Conservation (phyloP, 805 yeast genomes). For the Debaryomyces maramus region DNA sequence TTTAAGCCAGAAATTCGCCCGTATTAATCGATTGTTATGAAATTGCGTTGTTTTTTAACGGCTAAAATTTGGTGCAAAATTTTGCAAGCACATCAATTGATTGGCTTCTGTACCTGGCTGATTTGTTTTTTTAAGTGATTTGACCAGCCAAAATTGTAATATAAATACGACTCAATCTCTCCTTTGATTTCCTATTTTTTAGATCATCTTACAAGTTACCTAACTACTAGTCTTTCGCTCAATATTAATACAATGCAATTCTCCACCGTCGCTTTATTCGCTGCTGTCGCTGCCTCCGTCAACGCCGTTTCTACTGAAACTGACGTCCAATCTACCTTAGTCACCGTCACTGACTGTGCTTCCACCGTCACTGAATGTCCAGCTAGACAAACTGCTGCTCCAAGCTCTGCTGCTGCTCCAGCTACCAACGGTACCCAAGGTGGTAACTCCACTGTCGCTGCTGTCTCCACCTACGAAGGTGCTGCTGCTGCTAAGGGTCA, state of each 20-base stretch:
- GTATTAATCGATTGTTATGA: too few species aligned
- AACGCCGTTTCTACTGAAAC: constrained; percentile 30
- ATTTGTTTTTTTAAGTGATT: too few species aligned
- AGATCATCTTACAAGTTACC: constrained; percentile 5
- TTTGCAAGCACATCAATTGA: not conserved
- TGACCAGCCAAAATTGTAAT: not conserved
- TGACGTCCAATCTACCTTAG: constrained; percentile 34
- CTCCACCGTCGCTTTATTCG: constrained; percentile 37
- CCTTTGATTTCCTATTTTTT: not conserved
- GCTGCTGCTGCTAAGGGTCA: constrained; percentile 30
- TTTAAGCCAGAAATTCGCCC: not conserved
- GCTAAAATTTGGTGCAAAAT: too few species aligned
- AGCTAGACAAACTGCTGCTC: constrained; percentile 22
- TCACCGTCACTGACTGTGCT: constrained; percentile 44
- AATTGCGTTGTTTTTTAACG: too few species aligned
- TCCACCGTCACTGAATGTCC: constrained; percentile 45
- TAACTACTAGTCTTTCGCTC: constrained; percentile 39
- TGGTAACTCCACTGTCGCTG: constrained; percentile 29
- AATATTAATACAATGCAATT: constrained; percentile 37
- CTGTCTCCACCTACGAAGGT: constrained; percentile 40
- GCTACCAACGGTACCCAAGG: constrained; percentile 25
- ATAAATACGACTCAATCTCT: not conserved
- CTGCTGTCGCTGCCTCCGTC: constrained; percentile 34
- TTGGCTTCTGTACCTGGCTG: not conserved
- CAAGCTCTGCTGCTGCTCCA: constrained; percentile 19